phyloP scores from a whole-genome alignment of 306 rosid genomes.

The Morella rubra region DNA sequence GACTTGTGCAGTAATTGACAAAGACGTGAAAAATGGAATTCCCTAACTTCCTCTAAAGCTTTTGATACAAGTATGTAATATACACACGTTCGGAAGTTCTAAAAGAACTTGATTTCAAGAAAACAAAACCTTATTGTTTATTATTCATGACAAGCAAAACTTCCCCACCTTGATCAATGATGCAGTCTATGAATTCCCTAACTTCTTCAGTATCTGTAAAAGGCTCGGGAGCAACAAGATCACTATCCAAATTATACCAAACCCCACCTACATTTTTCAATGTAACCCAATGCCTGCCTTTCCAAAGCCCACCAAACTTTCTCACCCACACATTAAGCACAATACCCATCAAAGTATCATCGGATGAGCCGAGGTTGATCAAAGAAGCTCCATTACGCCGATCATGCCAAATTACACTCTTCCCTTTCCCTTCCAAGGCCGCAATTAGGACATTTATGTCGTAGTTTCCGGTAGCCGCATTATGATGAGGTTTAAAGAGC shows the following conservation, averaged over 20 bases:
- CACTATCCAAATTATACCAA: constrained; percentile 93
- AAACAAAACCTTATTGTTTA: constrained; percentile 31
- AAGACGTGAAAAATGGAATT: constrained; percentile 1
- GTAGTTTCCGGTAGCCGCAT: constrained; percentile 78
- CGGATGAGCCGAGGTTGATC: constrained; percentile 62
- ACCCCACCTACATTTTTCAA: constrained; percentile 62
- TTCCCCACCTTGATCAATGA: constrained; percentile 63
- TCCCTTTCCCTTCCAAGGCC: constrained; percentile 73
- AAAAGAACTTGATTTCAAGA: constrained; percentile 16
- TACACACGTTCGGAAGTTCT: not conserved
- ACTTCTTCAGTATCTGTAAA: constrained; percentile 50
- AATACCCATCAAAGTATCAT: constrained; percentile 75
- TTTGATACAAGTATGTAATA: constrained; percentile 20
- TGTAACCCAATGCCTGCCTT: constrained; percentile 79
- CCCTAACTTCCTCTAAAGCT: constrained; percentile 17
- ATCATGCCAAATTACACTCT: constrained; percentile 82
- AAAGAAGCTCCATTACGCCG: constrained; percentile 57
- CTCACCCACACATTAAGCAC: constrained; percentile 64
- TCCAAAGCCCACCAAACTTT: constrained; percentile 79
- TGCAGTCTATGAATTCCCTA: constrained; percentile 59
- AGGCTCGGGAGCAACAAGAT: constrained; percentile 55
- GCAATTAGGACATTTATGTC: constrained; percentile 84
- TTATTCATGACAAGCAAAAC: constrained; percentile 77
- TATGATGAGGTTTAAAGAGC: constrained; percentile 81
- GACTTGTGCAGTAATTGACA: constrained; percentile 8